Evolutionary conservation across 2,329 filamentous ascomycete genomes (phyloP).

Genomic region (Beauveria bassiana): DNA sequence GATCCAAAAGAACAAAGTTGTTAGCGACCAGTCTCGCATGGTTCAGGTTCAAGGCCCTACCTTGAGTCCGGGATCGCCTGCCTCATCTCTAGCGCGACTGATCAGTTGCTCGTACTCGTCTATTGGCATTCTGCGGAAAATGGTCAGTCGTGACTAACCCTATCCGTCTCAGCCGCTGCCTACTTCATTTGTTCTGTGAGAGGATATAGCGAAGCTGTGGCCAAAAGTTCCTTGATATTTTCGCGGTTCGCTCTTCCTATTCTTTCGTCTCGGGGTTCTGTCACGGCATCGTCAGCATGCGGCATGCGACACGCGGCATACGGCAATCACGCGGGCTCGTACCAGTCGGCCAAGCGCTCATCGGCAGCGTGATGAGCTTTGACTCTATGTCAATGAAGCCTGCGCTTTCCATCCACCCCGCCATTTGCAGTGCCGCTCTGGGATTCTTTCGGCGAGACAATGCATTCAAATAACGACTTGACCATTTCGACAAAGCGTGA

Average conservation of each 20-base stretch:
- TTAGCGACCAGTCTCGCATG: background rate
- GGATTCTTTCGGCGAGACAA: constrained; percentile 59
- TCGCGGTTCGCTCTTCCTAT: constrained; percentile 47
- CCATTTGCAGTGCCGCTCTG: constrained; percentile 53
- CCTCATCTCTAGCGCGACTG: constrained; percentile 46
- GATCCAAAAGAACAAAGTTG: background rate
- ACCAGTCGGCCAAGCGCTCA: constrained; percentile 65
- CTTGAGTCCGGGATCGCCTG: constrained; percentile 47
- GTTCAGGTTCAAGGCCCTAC: constrained; percentile 24
- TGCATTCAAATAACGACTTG: constrained; percentile 53
- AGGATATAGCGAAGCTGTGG: constrained; percentile 49
- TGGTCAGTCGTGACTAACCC: constrained; percentile 8
- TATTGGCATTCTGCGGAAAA: constrained; percentile 41
- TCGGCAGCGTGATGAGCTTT: constrained; percentile 56
- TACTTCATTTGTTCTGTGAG: constrained; percentile 44
- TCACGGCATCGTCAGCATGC: background rate
- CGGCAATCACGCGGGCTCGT: constrained; percentile 19
- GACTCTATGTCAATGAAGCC: constrained; percentile 64
- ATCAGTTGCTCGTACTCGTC: constrained; percentile 51
- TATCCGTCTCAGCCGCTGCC: constrained; percentile 15
- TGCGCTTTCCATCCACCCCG: constrained; percentile 48
- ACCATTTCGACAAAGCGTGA: constrained; percentile 62
- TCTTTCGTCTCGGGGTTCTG: constrained; percentile 43
- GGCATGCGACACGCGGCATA: background rate
- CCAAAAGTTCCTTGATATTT: constrained; percentile 46